A percentile compares a stretch with the other conserved stretches of the same genome.
These are phyloP conservation scores for Didymella arachidicola DNA, from an alignment of 2,329 filamentous ascomycete species.

Conservation along the genomic window DNA sequence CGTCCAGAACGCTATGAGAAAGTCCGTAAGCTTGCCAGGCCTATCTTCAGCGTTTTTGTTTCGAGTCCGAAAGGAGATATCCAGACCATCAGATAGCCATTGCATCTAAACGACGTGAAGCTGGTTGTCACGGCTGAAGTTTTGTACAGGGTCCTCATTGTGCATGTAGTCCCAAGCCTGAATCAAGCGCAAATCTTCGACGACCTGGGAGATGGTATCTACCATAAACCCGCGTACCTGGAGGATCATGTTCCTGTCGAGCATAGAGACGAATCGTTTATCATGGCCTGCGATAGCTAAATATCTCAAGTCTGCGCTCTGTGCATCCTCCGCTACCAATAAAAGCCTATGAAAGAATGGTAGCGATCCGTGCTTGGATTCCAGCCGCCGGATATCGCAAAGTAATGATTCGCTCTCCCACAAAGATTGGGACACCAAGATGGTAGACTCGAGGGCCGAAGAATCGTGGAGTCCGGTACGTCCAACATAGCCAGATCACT, in stretches of 20 bases:
- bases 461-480: no score
- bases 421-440: no score
- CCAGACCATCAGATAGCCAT: background rate
- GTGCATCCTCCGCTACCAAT: background rate
- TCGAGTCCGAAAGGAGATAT: background rate
- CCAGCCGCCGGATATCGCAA: no score
- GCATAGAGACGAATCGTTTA: background rate
- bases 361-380: no score
- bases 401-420: no score
- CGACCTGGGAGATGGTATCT: background rate
- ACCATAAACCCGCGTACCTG: background rate
- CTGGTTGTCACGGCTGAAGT: background rate
- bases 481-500: no score
- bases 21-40: background rate
- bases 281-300: background rate
- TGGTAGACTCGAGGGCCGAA: no score
- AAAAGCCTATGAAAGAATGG: no score
- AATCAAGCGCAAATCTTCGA: background rate
- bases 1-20: constrained; percentile 1
- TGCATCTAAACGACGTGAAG: background rate
- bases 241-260: background rate
- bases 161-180: background rate
- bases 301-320: background rate
- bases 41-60: background rate
- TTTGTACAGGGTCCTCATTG: no score